Conservation (phyloP, 306 rosid genomes). For the Cyclanthera cordifolia region DNA sequence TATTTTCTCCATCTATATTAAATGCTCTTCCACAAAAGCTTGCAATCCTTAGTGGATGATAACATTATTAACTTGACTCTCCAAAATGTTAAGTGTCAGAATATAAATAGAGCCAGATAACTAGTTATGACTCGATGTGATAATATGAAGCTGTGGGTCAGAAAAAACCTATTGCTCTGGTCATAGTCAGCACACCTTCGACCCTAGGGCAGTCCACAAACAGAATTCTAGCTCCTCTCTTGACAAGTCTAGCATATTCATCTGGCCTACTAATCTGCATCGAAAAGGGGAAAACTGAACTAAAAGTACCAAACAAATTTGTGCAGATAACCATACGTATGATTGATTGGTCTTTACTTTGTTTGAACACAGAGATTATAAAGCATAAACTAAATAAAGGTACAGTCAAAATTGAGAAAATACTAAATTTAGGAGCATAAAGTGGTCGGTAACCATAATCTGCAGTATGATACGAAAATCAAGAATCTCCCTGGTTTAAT, state of each 20-base stretch:
- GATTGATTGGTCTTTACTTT: background rate
- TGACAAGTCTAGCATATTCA: constrained; percentile 16
- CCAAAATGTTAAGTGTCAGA: background rate
- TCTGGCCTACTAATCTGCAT: constrained; percentile 25
- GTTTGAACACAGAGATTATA: background rate
- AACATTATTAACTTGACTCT: background rate
- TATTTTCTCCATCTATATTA: background rate
- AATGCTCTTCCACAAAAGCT: background rate
- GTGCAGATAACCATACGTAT: background rate
- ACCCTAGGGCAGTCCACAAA: constrained; percentile 20
- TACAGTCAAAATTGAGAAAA: background rate
- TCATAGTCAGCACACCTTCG: constrained; percentile 23
- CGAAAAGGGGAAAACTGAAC: background rate
- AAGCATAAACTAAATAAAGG: background rate
- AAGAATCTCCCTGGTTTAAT: background rate
- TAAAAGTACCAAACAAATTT: background rate
- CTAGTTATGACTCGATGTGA: background rate
- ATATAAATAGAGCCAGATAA: background rate
- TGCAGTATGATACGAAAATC: background rate
- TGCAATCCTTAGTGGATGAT: background rate
- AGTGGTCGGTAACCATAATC: background rate
- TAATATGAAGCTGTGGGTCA: background rate
- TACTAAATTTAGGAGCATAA: background rate
- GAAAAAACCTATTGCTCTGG: constrained; percentile 23
- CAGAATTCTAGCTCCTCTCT: constrained; percentile 17